Base-by-base conservation (phyloP, 805 yeast genomes). In the Suhomyces faveliae region DNA sequence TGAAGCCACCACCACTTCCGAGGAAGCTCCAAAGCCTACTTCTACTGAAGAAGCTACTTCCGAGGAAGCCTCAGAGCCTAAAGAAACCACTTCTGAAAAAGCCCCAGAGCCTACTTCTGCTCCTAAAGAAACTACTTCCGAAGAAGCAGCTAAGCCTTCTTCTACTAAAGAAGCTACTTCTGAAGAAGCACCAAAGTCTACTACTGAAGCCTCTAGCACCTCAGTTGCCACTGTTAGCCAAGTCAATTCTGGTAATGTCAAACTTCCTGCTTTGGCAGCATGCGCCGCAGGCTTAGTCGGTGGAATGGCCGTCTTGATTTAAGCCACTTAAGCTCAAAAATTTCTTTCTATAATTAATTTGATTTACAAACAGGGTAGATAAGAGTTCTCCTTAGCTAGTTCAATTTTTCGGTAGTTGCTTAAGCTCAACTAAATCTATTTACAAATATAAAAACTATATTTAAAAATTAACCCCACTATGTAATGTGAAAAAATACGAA, bases 261-360 rank as follows among this genome's bases (percentile, higher is more conserved):
- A 42, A 37, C 17, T 30, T 7, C 52, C 49, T 21, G 47, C 44
- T 11, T 49, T 43, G 47, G 40, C 46, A 40, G 53, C 45, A 15
- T 42, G 53, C 15, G 23, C 44, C 19, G 51, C 43, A 21, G 53
- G 52, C 40, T 44, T 35, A 33, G 49, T 48, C 20, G 43, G 40
- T 30, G 55, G 50, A 42, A 50, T 48, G 24, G 46, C 46, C 45
- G 56, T 53, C 24, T 29, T 52, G 42, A 23, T 52, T 40, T 52
- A 50, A 40, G 37, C n/a, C 21, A 33, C 21, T 15, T 33, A 15
- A 15, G 3, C 11, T 13, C n/a, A 9, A 15, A 17, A 15, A 20
- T 15, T 17, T 17, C 13, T 33, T 33, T 33, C 37, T 17, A 33
- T 17, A 15, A 9, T 11, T 33, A 33, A 17, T 15, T 33, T 17